Conservation (phyloP, 1,139 yeast genomes). For the Candida sanyaensis region DNA sequence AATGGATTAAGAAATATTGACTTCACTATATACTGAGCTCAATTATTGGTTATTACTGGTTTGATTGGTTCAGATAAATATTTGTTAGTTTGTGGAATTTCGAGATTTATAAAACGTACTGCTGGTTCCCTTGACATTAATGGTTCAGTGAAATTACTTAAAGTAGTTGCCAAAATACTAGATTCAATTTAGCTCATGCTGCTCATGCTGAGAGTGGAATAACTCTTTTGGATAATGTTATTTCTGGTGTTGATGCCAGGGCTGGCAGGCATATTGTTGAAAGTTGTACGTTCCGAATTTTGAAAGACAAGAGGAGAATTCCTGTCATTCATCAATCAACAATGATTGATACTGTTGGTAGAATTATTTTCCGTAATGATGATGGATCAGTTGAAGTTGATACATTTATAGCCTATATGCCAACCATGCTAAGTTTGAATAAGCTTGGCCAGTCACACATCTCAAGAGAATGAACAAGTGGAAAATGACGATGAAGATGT, state of each 20-base stretch:
- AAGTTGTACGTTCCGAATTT: no score
- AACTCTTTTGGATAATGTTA: constrained; percentile 46
- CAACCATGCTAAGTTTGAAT: constrained; percentile 43
- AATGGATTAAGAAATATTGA: constrained; percentile 20
- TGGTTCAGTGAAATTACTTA: constrained; percentile 49
- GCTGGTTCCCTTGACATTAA: constrained; percentile 40
- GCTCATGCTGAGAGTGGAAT: constrained; percentile 44
- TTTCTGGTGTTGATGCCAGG: constrained; percentile 52
- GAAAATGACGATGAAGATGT: constrained; percentile 21
- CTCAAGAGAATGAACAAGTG: constrained; percentile 22
- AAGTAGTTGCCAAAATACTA: constrained; percentile 53
- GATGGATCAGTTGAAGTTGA: constrained; percentile 47
- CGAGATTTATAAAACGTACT: constrained; percentile 54
- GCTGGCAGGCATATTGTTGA: no score
- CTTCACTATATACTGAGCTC: constrained; percentile 40
- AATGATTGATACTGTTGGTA: constrained; percentile 42
- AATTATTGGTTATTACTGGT: constrained; percentile 72
- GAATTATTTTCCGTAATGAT: constrained; percentile 40
- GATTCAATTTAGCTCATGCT: constrained; percentile 48
- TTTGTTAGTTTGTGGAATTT: constrained; percentile 55
- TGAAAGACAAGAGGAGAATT: constrained; percentile 40
- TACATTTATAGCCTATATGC: constrained; percentile 35
- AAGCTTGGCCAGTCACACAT: constrained; percentile 51
- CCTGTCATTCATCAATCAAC: constrained; percentile 51
- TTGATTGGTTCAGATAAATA: constrained; percentile 74